Base-by-base conservation (phyloP, 306 rosid genomes). In the Cucumis cinereus region DNA sequence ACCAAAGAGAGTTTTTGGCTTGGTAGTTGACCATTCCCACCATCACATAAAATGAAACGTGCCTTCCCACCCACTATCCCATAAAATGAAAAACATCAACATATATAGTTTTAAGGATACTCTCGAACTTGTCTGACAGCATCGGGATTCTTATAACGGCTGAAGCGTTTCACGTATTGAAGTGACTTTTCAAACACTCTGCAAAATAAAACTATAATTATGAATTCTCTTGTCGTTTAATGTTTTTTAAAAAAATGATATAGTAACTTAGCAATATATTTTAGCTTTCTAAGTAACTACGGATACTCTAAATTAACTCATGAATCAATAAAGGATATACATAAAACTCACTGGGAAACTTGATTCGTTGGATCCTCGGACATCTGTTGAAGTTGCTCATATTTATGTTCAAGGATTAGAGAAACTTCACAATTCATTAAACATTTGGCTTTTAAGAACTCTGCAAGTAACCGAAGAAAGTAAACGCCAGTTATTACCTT, bases 121-220 rank as follows among this genome's bases (percentile, higher is more conserved):
- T 93, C 98, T 86, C 98, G 88, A 17, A 93, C 98, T 90, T 93
- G 98, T 84, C 97, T 88, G 26, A 93, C 96, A 73, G 98, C 98
- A 86, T 91, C 97, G 0, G 98, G 97, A 81, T 91, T 93, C 84
- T 91, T 93, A 38, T 93, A 93, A 26, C 98, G 96, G 86, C 98
- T 93, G 71, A 93, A 91, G 19, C 94, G 97, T 90, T 93, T 93
- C 84, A 93, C 98, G 79, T 91, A 93, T 84, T 93, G 98, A 84
- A 89, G 79, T 23, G 98, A 93, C 87, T 93, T 93, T 78, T 93
- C 98, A 82, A 93, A 93, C 73, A 93, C 98, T 82, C 98, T 93
- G 81, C 24, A 86, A 60, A 53, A 45, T 45, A 40, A 59, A n/a
- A 57, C 35, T 11, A 35, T 45, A 77, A 68, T 74, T 35, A 28